Base-by-base conservation (phyloP, 2,329 filamentous ascomycete species). In the Tetracladium maxilliforme region DNA sequence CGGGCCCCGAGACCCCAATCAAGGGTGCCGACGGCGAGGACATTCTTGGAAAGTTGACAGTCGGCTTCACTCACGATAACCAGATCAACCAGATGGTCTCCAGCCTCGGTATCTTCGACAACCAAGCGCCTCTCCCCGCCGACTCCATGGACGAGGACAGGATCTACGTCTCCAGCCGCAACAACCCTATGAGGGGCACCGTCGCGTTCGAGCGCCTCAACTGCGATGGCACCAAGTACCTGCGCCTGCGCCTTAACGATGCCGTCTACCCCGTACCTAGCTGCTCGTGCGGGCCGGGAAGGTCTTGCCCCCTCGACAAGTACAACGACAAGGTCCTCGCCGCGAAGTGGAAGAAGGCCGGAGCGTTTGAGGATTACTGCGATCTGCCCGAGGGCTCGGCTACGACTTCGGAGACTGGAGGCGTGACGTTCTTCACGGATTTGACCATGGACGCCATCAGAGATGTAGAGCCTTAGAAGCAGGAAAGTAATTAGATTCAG, bases 1-100 rank as follows among this genome's bases (percentile, higher is more conserved):
- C 57, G 13, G 69, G 67, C 0, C 64, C 67, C 0, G 54, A 52
- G 8, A 46, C 56, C 4, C 55, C 48, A 2, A 69, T 66, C 19
- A 56, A 44, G 3, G 50, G 47, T 9, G 45, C 47, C 4, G 55
- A 64, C 14, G 60, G 61, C 5, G 41, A 38, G 1, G 70, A 65
- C 33, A 38, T 43, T 4, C 40, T 74, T 1, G 69, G 70, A 6
- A 62, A 58, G 20, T 49, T 79, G 12, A 54, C 76, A 8, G 61
- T 70, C 24, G 57, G 57, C 1, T 79, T 79, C 41, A 49, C 70
- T 19, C 75, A 78, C 31, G 72, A 78, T 35, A 70, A 71, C 4
- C 72, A 78, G 37, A 56, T 77, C 20, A 69, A 61, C 24, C 62
- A 78, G 44, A 49, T 77, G 6, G 58, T 65, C 1, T 60, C 66